These are phyloP conservation scores for Phytophthora ramorum DNA, from an alignment of 352 stramenopile genomes.

Conservation along the genomic window DNA sequence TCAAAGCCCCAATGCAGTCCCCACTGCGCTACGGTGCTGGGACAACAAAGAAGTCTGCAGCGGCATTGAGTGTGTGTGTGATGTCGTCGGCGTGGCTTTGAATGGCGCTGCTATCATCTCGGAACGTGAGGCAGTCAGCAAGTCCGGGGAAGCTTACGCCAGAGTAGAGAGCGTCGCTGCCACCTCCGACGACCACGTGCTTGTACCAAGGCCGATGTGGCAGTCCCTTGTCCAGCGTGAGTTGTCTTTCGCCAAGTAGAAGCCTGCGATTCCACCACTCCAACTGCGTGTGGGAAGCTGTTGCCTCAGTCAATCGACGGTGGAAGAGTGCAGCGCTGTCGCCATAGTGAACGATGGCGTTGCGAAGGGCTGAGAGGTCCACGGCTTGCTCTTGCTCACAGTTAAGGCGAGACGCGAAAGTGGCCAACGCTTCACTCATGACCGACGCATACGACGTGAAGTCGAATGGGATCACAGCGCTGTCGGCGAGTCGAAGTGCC, in stretches of 20 bases:
- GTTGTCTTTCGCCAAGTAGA: conserved; percentile 50
- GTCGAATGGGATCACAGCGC: conserved; percentile 59
- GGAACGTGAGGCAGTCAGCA: conserved; percentile 51
- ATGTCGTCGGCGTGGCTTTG: conserved; percentile 57
- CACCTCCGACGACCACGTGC: conserved; percentile 63
- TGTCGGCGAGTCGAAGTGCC: conserved; percentile 55
- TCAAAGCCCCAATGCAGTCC: too few species aligned
- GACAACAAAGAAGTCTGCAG: conserved; percentile 42
- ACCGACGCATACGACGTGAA: conserved; percentile 60
- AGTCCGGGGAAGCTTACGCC: conserved; percentile 62
- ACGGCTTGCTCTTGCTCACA: conserved; percentile 19
- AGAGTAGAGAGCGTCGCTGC: conserved; percentile 64
- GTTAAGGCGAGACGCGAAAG: conserved; percentile 4
- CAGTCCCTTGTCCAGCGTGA: conserved; percentile 44
- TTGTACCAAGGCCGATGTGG: conserved; percentile 64
- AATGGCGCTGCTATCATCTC: conserved; percentile 43
- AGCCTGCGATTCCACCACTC: conserved; percentile 2
- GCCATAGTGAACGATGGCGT: conserved; percentile 28
- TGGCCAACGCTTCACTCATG: conserved; percentile 48
- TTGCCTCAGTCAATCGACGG: not conserved
- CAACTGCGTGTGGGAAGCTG: not conserved
- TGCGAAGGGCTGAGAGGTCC: conserved; percentile 33
- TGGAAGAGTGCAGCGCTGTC: conserved; percentile 40
- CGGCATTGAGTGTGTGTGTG: conserved; percentile 35
- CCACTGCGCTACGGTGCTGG: not conserved